Evolutionary conservation across 768 basidiomycete species (phyloP), one percentile per base, ranked within the genome.

Genomic region (Phlebiopsis flavidoalba): DNA sequence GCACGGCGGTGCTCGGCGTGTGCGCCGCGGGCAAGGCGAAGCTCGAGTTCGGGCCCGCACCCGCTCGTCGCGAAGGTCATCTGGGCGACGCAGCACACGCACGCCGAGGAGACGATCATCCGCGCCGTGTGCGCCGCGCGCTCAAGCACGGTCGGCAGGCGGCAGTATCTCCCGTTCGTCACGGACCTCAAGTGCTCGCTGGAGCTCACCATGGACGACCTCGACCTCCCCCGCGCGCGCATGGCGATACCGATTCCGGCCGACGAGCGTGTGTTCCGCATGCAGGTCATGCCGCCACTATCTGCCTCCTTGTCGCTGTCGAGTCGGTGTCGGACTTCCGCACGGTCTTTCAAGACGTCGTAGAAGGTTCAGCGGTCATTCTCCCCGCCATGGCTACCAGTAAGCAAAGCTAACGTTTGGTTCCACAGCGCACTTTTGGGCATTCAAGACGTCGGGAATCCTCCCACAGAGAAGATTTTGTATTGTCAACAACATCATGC

Each of bases 401-500:
- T n/a, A 8, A 57, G 21, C 22, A 10, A 2, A n/a, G 8, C 35
- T 55, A 35, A 55, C 8, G 5, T 35, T 31, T 43, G 7, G 33
- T 53, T n/a, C 8, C 36, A 26, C 52, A 66, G 65, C 57, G 10
- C 65, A 66, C 57, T 36, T 52, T 37, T 58, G 57, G 50, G 63
- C 57, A 15, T 60, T 51, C 53, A 45, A 56, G 36, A 57, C 56
- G n/a, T 50, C 63, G 11, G 33, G 36, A 5, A 56, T 66, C 33
- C 56, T 66, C 6, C n/a, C 26, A 31, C 65, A 66, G 35, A 52
- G 62, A 8, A 60, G 63, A 22, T 46, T 65, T 49, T 65, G 63
- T 26, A n/a, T 52, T 7, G n/a, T 31, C 26, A 57, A 61, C 26
- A 67, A 65, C 58, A 63, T 67, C 58, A 60, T 65, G 66, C n/a